These are phyloP conservation scores for Talaromyces pinophilus DNA, from an alignment of 2,329 filamentous ascomycete species.

Conservation along the genomic window DNA sequence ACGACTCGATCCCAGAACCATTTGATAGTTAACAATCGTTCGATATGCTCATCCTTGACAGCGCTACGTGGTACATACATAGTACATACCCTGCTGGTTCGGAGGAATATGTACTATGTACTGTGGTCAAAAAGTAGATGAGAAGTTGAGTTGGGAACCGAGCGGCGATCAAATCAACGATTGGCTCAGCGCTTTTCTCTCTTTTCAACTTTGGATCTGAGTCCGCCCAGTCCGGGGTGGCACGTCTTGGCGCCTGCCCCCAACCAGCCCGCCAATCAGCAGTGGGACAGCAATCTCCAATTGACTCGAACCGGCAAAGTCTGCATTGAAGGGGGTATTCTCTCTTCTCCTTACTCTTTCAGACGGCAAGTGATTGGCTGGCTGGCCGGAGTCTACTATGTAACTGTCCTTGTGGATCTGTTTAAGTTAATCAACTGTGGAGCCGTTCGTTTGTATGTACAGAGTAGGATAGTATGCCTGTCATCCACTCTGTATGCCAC, in stretches of 20 bases:
- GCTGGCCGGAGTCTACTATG: not conserved
- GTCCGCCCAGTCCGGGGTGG: slow-evolving; percentile 14
- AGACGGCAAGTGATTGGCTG: not conserved
- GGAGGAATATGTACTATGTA: slow-evolving; percentile 8
- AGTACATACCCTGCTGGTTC: not conserved
- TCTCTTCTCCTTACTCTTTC: not conserved
- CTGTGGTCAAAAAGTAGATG: not conserved
- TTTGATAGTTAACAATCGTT: not conserved
- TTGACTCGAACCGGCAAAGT: not conserved
- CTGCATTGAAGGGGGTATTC: not conserved
- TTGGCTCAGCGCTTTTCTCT: slow-evolving; percentile 8
- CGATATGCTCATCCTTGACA: not conserved
- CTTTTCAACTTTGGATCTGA: slow-evolving; percentile 3
- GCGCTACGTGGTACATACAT: not conserved
- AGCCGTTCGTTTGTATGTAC: not conserved
- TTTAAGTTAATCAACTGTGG: not conserved
- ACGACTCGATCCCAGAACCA: not conserved
- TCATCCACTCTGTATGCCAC: not conserved
- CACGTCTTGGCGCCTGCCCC: slow-evolving; percentile 3
- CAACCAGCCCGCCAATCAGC: not conserved
- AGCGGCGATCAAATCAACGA: not conserved
- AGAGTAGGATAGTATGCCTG: not conserved
- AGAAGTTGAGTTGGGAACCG: not conserved
- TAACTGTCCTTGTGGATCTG: not conserved
- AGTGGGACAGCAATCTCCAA: not conserved